phyloP scores from a whole-genome alignment of 179 eudicot genomes.

The Spinacia oleracea region DNA sequence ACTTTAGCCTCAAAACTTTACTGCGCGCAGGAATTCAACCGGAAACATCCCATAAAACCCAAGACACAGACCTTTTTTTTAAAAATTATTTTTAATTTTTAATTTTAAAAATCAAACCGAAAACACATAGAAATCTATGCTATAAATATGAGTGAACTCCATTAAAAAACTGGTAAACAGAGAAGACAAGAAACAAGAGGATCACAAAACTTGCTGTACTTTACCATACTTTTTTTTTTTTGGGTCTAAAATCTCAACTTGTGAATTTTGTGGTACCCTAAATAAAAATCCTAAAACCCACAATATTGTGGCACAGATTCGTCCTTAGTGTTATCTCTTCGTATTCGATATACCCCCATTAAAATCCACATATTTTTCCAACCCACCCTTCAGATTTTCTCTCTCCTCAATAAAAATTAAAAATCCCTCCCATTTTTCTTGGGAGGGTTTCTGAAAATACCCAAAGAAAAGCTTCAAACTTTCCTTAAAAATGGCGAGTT shows the following conservation, averaged over 20 bases:
- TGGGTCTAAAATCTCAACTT: not conserved
- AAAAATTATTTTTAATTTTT: not conserved
- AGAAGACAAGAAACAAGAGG: not conserved
- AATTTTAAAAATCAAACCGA: not conserved
- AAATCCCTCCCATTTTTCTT: not conserved
- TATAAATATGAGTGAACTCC: not conserved
- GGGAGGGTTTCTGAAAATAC: not conserved
- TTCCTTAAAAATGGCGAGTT: slow-evolving; percentile 58
- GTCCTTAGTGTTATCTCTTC: slow-evolving; percentile 36
- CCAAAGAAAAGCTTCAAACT: not conserved
- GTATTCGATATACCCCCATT: not conserved
- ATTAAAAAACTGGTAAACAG: not conserved
- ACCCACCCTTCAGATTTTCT: not conserved
- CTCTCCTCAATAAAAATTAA: not conserved
- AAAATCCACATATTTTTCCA: not conserved
- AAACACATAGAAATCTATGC: not conserved
- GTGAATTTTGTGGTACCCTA: not conserved
- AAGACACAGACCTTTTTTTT: not conserved
- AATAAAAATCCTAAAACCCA: not conserved
- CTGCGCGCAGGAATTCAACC: not conserved
- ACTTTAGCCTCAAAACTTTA: not conserved
- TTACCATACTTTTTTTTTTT: not conserved
- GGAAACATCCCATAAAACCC: not conserved
- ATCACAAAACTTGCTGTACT: not conserved
- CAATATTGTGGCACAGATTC: slow-evolving; percentile 35